Conservation (phyloP, 768 basidiomycete genomes). For the Leccinellum rugosiceps region DNA sequence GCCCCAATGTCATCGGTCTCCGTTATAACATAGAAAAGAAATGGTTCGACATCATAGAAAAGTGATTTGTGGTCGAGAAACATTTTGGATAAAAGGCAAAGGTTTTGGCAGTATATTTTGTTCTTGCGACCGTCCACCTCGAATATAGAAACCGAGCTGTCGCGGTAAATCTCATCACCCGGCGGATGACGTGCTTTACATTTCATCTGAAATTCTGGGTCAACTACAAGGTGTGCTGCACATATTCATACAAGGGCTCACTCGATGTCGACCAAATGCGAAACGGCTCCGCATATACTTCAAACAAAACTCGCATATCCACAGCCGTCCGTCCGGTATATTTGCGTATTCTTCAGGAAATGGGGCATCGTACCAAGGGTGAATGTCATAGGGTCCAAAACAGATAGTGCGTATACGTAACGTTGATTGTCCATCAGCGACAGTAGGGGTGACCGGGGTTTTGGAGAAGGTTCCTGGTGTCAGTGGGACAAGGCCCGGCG, state of each 20-base stretch:
- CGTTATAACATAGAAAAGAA: slow-evolving; percentile 97
- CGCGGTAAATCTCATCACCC: slow-evolving; percentile 97
- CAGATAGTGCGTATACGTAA: slow-evolving; percentile 84
- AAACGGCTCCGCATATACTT: slow-evolving; percentile 98
- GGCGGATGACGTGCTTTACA: slow-evolving; percentile 95
- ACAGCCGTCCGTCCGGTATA: slow-evolving; percentile 87
- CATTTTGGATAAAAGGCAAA: slow-evolving; percentile 97
- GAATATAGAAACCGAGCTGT: slow-evolving; percentile 84
- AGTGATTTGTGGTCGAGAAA: slow-evolving; percentile 98
- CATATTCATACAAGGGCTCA: slow-evolving; percentile 37
- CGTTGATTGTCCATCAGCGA: slow-evolving; percentile 23
- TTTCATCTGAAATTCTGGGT: slow-evolving; percentile 63
- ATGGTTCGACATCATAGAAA: slow-evolving; percentile 99
- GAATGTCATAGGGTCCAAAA: slow-evolving; percentile 88
- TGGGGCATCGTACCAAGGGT: slow-evolving; percentile 99
- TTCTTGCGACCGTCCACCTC: slow-evolving; percentile 98
- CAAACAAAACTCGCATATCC: slow-evolving; percentile 97
- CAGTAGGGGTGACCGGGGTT: slow-evolving; percentile 29
- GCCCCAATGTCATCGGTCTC: slow-evolving; percentile 87
- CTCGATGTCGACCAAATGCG: slow-evolving; percentile 80
- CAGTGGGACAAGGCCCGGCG: slow-evolving; percentile 29
- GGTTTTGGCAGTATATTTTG: slow-evolving; percentile 99
- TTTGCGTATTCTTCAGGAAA: slow-evolving; percentile 97
- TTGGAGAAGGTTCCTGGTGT: slow-evolving; percentile 35
- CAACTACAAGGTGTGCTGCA: slow-evolving; percentile 4